Conservation (phyloP, 2,329 filamentous ascomycete species). For the Phyllosticta citriasiana region DNA sequence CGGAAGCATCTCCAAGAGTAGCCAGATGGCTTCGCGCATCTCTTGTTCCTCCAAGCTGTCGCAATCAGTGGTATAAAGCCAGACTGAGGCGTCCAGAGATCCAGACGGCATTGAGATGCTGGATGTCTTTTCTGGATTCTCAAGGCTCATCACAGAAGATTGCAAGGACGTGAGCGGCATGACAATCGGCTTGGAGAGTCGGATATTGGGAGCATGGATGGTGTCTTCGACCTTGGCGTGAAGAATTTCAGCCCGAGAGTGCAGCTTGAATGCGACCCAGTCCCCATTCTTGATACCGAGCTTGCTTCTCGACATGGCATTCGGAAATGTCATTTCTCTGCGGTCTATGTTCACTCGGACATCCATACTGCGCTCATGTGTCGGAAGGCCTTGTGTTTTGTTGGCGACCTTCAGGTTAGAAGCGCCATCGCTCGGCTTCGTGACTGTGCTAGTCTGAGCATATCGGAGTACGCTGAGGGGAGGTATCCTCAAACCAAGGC, state of each 20-base stretch:
- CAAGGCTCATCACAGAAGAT: background rate
- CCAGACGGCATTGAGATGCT: slow-evolving; percentile 11
- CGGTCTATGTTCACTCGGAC: background rate
- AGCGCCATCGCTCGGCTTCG: background rate
- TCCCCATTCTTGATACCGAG: slow-evolving; percentile 34
- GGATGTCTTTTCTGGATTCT: background rate
- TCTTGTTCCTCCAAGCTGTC: slow-evolving; percentile 38
- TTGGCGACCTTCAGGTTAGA: too few relatives aligned
- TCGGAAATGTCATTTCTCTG: slow-evolving; percentile 32
- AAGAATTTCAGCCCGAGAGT: background rate
- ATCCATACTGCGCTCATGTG: background rate
- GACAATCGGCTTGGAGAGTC: background rate
- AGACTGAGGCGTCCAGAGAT: slow-evolving; percentile 23
- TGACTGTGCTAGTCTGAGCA: slow-evolving; percentile 11
- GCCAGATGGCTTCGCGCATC: slow-evolving; percentile 43
- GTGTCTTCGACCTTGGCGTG: slow-evolving; percentile 1
- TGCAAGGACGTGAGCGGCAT: background rate
- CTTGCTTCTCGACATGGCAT: background rate
- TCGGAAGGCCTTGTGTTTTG: background rate
- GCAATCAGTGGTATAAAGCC: slow-evolving; percentile 47
- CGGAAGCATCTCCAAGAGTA: slow-evolving; percentile 50
- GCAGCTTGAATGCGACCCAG: slow-evolving; percentile 38
- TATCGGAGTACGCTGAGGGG: slow-evolving; percentile 9
- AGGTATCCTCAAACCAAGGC: slow-evolving; percentile 46
- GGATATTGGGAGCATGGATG: background rate